A percentile compares a stretch with the other conserved stretches of the same genome.
Conservation (phyloP, 371 early-diverging fungal genomes). For the Conidiobolus incongruus region DNA sequence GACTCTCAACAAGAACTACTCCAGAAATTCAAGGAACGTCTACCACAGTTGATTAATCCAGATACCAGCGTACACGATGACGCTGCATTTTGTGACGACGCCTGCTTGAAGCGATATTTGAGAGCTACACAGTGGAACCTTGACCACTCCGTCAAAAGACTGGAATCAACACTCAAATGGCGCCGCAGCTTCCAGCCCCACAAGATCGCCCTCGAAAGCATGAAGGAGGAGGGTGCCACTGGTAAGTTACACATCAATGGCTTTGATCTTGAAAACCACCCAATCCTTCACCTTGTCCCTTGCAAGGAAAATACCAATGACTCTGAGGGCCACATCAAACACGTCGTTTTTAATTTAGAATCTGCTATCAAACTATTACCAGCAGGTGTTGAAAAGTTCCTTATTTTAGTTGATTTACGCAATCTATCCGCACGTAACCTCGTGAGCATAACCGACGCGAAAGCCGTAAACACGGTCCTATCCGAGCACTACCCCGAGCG, state of each 20-base stretch:
- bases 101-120: slow-evolving; percentile 41
- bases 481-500: slow-evolving; percentile 76
- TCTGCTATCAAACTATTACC: slow-evolving; percentile 61
- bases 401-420: slow-evolving; percentile 61
- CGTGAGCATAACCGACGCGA: slow-evolving; percentile 43
- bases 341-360: slow-evolving; percentile 59
- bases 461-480: slow-evolving; percentile 51
- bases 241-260: slow-evolving; percentile 70
- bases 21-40: no score
- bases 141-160: slow-evolving; percentile 26
- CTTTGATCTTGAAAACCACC: slow-evolving; percentile 40
- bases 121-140: slow-evolving; percentile 52
- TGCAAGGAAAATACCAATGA: slow-evolving; percentile 57
- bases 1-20: no score
- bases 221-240: slow-evolving; percentile 28
- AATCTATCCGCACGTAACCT: slow-evolving; percentile 37
- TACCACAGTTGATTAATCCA: no score
- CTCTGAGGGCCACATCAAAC: slow-evolving; percentile 45
- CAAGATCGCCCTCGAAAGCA: slow-evolving; percentile 14
- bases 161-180: slow-evolving; percentile 55
- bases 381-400: slow-evolving; percentile 32
- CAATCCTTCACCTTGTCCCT: slow-evolving; percentile 46
- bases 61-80: background rate
- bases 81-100: slow-evolving; percentile 11
- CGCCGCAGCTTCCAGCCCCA: slow-evolving; percentile 44